Evolutionary conservation across 2,329 filamentous ascomycete genomes (phyloP), one percentile per base, ranked within the genome.

Genomic region (Sporothrix brunneoviolacea): DNA sequence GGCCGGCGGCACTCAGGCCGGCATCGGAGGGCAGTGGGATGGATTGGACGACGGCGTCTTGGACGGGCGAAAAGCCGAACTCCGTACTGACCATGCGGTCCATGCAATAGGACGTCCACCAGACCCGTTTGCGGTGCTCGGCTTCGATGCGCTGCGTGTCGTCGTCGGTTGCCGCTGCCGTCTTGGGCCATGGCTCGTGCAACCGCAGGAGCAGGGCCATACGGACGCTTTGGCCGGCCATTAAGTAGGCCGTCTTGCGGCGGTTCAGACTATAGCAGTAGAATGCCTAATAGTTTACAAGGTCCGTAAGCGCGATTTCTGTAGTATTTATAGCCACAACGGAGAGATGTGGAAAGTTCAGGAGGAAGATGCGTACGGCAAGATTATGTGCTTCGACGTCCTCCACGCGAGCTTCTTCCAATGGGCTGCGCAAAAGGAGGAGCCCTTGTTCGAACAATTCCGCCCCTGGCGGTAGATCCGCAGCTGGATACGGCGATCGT

Each of bases 81-180:
- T 50, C 50, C 22, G 48, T 44, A 40, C 48, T 50, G 9, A 44
- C 40, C 48, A 44, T 44, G 40, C 73, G 66, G 50, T 74, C 71
- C 19, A 73, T 62, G 8, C 62, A 66, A 38, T 72, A 73, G 0
- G 70, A 64, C n/a, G 70, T 71, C 69, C 69, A 72, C 65, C 67
- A 72, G 1, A 72, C 33, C 1, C 48, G 60, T 8, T 64, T 64
- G 1, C 70, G 59, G 19, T 72, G 70, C 48, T 73, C 69, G 1
- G 39, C 30, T 32, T 50, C 40, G 33, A 50, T 37, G 4, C 68
- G 55, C 1, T 61, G 58, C n/a, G n/a, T n/a, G n/a, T n/a, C n/a
- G n/a, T n/a, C n/a, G n/a, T n/a, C n/a, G n/a, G n/a, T n/a, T n/a
- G n/a, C n/a, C n/a, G n/a, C n/a, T n/a, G n/a, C n/a, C n/a, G n/a